Percentiles rank a stretch among this genome's conserved stretches.
Evolutionary conservation across 768 basidiomycete species (phyloP).

Genomic region (Termitomyces sp.): DNA sequence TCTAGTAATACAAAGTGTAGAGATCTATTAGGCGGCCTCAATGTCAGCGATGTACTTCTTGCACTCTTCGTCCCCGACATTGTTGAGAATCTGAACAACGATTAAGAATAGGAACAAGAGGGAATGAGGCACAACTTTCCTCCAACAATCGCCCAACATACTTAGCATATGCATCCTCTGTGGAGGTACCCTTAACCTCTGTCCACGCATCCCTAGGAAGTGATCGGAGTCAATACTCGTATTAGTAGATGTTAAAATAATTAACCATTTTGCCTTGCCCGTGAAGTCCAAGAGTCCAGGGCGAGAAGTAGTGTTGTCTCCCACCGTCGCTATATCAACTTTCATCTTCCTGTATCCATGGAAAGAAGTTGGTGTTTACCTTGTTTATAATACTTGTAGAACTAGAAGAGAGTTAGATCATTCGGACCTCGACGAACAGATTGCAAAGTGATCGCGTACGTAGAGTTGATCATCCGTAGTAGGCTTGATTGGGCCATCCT

Average conservation of each 20-base stretch:
- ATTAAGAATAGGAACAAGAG: background rate
- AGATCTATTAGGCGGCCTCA: slow-evolving; percentile 37
- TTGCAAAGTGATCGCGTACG: slow-evolving; percentile 43
- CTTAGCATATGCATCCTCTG: slow-evolving; percentile 64
- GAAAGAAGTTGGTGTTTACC: slow-evolving; percentile 34
- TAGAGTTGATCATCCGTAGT: slow-evolving; percentile 68
- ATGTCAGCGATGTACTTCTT: slow-evolving; percentile 57
- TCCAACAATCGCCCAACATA: slow-evolving; percentile 75
- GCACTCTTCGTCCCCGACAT: slow-evolving; percentile 43
- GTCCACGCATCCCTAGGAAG: slow-evolving; percentile 82
- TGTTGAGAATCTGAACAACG: slow-evolving; percentile 49
- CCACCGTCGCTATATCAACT: slow-evolving; percentile 51
- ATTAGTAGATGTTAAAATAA: slow-evolving; percentile 6
- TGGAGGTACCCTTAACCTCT: slow-evolving; percentile 58
- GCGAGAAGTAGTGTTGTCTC: slow-evolving; percentile 59
- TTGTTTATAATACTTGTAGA: slow-evolving; percentile 95
- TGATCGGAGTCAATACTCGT: background rate
- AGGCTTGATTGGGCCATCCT: slow-evolving; percentile 79
- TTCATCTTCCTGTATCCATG: background rate
- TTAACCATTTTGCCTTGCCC: slow-evolving; percentile 87
- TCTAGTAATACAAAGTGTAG: background rate
- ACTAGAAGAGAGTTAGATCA: slow-evolving; percentile 41
- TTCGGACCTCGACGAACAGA: slow-evolving; percentile 1
- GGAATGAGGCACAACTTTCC: slow-evolving; percentile 34
- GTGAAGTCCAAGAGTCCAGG: slow-evolving; percentile 82